These are phyloP conservation scores for Alternaria panax DNA, from an alignment of 2,329 filamentous ascomycete genomes.

Conservation along the genomic window DNA sequence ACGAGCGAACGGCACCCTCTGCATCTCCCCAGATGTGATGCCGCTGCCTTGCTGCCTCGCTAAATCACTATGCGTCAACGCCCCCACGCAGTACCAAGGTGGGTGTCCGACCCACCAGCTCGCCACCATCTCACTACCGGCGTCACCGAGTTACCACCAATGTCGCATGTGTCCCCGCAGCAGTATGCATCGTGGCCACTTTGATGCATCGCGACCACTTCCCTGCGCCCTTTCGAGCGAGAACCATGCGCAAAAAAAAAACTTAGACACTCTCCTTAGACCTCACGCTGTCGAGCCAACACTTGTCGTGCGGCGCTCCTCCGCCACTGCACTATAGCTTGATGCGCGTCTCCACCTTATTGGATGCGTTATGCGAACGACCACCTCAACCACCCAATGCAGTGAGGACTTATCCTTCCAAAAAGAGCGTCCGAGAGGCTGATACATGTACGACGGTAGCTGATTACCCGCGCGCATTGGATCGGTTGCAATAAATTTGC, in stretches of 20 bases:
- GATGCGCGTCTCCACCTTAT: neutral
- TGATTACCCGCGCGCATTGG: neutral
- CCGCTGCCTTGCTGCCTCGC: neutral
- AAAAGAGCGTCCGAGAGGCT: neutral
- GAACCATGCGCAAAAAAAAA: neutral
- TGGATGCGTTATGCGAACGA: neutral
- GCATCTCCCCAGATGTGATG: no score
- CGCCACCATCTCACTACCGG: neutral
- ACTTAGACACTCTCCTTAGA: accelerated
- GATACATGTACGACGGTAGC: neutral
- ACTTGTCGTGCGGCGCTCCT: neutral
- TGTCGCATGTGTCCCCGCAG: neutral
- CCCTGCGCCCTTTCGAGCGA: neutral
- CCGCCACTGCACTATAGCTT: neutral
- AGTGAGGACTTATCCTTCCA: neutral
- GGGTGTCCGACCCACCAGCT: neutral
- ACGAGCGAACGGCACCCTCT: neutral
- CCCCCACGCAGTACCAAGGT: neutral
- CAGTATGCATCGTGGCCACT: neutral
- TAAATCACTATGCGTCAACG: neutral
- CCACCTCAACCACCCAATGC: neutral
- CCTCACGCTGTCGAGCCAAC: neutral
- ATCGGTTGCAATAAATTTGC: neutral
- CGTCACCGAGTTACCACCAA: neutral
- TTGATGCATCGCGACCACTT: neutral